Evolutionary conservation across 306 rosid genomes (phyloP), one percentile per base, ranked within the genome.

Genomic region (Cicer judaicum): DNA sequence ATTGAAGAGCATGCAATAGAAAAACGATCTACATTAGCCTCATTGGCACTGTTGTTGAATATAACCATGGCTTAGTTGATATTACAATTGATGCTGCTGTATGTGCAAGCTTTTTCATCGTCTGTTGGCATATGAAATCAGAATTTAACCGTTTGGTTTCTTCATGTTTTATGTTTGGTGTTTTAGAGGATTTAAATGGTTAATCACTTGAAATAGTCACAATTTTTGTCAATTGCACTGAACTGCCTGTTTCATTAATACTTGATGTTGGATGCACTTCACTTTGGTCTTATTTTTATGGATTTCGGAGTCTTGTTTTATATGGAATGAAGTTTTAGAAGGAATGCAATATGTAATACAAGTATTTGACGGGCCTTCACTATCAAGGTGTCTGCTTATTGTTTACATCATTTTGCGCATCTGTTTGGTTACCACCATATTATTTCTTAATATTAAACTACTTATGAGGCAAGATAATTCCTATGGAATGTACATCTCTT

Each of bases 141-240:
- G 42, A 75, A 36, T 38, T 15, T 49, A 40, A 15, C 49, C 5
- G 59, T 14, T 62, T 75, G 67, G 8, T 34, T 72, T 18, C 55
- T 10, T 66, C 47, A n/a, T 68, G 47, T 52, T 60, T 57, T 40
- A 47, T 74, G 38, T 24, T 63, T 62, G 42, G 13, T 55, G 50
- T 57, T 65, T 43, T 34, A 42, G 43, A 48, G 63, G 75, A 65
- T 65, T 61, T 80, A 15, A 39, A 36, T 14, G 54, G 57, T 19
- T 19, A 8, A 36, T 69, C 34, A 38, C 11, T 73, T 79, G 62
- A 53, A 7, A 42, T 34, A 39, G 48, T 76, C 40, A 7, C 52
- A 5, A 52, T 5, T 3, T 16, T 53, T 5, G 48, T 75, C 36
- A 21, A 41, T 50, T 62, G 52, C 60, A 75, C 54, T 7, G 18